Evolutionary conservation across 1,139 yeast genomes (phyloP).

Genomic region (Saccharomycopsis hybrid): DNA sequence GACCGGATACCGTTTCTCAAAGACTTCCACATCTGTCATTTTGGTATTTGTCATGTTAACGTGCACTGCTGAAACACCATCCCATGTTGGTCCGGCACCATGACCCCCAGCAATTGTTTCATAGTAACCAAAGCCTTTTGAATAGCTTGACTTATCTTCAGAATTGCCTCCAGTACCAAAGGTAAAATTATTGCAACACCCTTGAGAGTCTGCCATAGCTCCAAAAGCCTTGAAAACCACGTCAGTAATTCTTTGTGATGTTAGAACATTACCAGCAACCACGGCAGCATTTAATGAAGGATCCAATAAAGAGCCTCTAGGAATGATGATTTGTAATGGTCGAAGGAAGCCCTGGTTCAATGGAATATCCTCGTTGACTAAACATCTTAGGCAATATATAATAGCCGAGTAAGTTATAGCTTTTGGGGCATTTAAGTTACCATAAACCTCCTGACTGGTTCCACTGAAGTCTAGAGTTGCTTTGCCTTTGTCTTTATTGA

Average conservation of each 20-base stretch:
- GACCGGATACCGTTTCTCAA: slow-evolving; percentile 63
- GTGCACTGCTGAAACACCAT: slow-evolving; percentile 60
- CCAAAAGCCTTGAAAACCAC: slow-evolving; percentile 69
- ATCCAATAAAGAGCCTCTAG: slow-evolving; percentile 61
- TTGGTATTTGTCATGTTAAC: slow-evolving; percentile 69
- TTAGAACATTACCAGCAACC: slow-evolving; percentile 66
- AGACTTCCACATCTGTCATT: slow-evolving; percentile 62
- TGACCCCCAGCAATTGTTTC: slow-evolving; percentile 70
- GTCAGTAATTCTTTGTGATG: slow-evolving; percentile 79
- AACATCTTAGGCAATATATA: slow-evolving; percentile 66
- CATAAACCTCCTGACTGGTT: slow-evolving; percentile 54
- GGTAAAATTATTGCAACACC: slow-evolving; percentile 68
- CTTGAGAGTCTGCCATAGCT: slow-evolving; percentile 75
- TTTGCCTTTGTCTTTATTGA: slow-evolving; percentile 28
- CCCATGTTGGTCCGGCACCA: slow-evolving; percentile 62
- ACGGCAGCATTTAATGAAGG: slow-evolving; percentile 79
- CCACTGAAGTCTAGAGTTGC: slow-evolving; percentile 41
- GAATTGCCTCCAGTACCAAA: slow-evolving; percentile 38
- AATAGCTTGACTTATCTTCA: slow-evolving; percentile 31
- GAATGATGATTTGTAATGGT: slow-evolving; percentile 61
- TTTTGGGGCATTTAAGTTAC: slow-evolving; percentile 58
- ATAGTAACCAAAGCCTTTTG: slow-evolving; percentile 59
- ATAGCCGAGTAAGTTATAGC: slow-evolving; percentile 82
- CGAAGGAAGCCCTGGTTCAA: slow-evolving; percentile 77
- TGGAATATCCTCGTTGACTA: slow-evolving; percentile 74